Evolutionary conservation across 306 rosid genomes (phyloP).

Genomic region (Acacia confusa): DNA sequence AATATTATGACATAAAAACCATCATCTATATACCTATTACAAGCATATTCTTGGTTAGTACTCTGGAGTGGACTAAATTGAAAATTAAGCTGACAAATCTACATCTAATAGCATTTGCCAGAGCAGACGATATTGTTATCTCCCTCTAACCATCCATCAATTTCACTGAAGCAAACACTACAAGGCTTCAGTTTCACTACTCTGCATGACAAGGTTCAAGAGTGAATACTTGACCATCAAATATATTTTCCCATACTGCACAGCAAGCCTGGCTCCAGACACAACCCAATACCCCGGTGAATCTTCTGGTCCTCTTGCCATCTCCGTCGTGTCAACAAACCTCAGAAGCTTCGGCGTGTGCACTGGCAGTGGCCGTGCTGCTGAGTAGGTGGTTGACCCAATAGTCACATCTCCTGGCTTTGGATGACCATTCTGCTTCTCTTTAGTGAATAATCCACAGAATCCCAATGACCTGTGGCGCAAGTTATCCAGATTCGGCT

Average conservation of each 20-base stretch:
- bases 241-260: constrained; percentile 50
- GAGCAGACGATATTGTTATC: background rate
- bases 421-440: constrained; percentile 34
- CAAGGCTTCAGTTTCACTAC: background rate
- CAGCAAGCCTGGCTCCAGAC: constrained; percentile 53
- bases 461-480: constrained; percentile 20
- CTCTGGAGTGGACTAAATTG: background rate
- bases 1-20: background rate
- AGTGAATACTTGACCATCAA: constrained; percentile 57
- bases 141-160: background rate
- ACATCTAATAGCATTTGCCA: background rate
- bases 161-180: background rate
- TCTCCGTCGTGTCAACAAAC: constrained; percentile 55
- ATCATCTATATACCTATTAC: background rate
- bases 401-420: constrained; percentile 39
- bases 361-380: constrained; percentile 33
- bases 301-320: constrained; percentile 55
- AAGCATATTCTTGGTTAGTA: background rate
- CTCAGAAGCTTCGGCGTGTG: constrained; percentile 47
- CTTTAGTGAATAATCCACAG: constrained; percentile 25
- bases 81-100: background rate
- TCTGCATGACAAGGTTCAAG: constrained; percentile 6
- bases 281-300: constrained; percentile 75
- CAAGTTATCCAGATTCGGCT: constrained; percentile 12
- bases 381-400: constrained; percentile 41